A percentile compares a stretch with the other conserved stretches of the same genome.
Conservation (phyloP, 805 yeast species). For the Cyberlindnera mrakii region DNA sequence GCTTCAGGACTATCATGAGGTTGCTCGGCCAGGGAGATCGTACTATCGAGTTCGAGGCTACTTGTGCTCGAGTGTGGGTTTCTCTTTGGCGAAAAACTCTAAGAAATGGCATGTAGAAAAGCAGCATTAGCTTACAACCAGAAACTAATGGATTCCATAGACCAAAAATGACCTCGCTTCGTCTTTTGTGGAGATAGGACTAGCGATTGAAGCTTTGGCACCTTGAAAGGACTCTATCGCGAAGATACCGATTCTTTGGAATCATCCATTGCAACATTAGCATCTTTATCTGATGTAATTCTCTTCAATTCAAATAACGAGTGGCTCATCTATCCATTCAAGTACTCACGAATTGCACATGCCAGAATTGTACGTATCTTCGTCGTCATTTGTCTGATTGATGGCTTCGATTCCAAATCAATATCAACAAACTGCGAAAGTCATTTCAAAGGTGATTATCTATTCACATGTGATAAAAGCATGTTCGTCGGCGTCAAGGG, state of each 20-base stretch:
- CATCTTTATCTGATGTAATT: conserved; percentile 6
- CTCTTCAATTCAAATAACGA: conserved; percentile 24
- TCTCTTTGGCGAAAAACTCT: conserved; percentile 26
- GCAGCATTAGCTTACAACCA: conserved; percentile 33
- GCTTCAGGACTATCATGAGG: conserved; percentile 26
- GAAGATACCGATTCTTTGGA: conserved; percentile 2
- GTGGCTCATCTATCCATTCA: conserved; percentile 26
- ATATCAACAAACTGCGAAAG: conserved; percentile 13
- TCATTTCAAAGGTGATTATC: conserved; percentile 21
- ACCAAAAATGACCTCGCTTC: conserved; percentile 9
- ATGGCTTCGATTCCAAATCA: conserved; percentile 26
- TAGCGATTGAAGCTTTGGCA: conserved; percentile 6
- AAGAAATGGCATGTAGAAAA: conserved; percentile 32
- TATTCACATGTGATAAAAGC: background rate
- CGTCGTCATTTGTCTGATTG: conserved; percentile 34
- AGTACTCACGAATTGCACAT: conserved; percentile 35
- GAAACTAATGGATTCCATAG: conserved; percentile 17
- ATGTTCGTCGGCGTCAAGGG: conserved; percentile 19
- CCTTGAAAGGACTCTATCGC: conserved; percentile 9
- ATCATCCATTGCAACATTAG: conserved; percentile 3
- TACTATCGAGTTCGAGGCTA: background rate
- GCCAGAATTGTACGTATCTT: conserved; percentile 34
- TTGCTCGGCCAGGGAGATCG: conserved; percentile 3
- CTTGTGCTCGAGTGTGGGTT: background rate
- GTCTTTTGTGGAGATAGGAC: conserved; percentile 6